Evolutionary conservation across 371 early-diverging fungal species (phyloP).

Genomic region (Mucor lusitanicus): DNA sequence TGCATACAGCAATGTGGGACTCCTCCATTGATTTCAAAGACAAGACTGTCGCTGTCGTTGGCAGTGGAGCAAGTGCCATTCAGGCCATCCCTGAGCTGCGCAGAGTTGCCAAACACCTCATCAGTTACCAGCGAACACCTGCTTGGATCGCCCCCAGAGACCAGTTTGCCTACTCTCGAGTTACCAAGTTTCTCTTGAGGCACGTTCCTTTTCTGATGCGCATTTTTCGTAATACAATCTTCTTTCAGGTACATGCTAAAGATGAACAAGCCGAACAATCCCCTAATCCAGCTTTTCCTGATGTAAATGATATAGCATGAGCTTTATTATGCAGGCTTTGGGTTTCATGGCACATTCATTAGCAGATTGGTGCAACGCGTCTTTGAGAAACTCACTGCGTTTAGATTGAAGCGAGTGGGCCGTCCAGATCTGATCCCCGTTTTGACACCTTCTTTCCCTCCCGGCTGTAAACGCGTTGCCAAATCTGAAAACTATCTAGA

Average conservation of each 20-base stretch:
- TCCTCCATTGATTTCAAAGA: slow-evolving; percentile 41
- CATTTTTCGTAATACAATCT: slow-evolving; percentile 20
- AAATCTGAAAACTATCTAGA: slow-evolving; percentile 53
- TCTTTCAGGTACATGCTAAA: background rate
- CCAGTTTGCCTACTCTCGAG: slow-evolving; percentile 27
- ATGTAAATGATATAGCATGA: too few species aligned
- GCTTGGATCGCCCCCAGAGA: slow-evolving; percentile 42
- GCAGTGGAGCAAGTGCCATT: slow-evolving; percentile 58
- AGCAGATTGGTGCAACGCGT: background rate
- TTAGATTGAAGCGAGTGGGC: background rate
- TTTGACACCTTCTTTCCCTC: slow-evolving; percentile 47
- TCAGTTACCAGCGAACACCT: slow-evolving; percentile 57
- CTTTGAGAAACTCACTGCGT: background rate
- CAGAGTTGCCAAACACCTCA: slow-evolving; percentile 37
- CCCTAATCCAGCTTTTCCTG: background rate
- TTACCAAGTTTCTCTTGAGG: slow-evolving; percentile 37
- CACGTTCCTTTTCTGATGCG: slow-evolving; percentile 44
- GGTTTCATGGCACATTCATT: slow-evolving; percentile 1
- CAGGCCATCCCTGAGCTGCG: slow-evolving; percentile 54
- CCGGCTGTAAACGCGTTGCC: slow-evolving; percentile 65
- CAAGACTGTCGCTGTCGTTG: slow-evolving; percentile 57
- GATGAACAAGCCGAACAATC: background rate
- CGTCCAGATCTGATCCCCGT: slow-evolving; percentile 18
- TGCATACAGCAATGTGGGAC: slow-evolving; percentile 60
- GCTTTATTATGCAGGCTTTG: slow-evolving; percentile 6